Conservation (phyloP, 2,329 filamentous ascomycete species). For the Aspergillus sp. region DNA sequence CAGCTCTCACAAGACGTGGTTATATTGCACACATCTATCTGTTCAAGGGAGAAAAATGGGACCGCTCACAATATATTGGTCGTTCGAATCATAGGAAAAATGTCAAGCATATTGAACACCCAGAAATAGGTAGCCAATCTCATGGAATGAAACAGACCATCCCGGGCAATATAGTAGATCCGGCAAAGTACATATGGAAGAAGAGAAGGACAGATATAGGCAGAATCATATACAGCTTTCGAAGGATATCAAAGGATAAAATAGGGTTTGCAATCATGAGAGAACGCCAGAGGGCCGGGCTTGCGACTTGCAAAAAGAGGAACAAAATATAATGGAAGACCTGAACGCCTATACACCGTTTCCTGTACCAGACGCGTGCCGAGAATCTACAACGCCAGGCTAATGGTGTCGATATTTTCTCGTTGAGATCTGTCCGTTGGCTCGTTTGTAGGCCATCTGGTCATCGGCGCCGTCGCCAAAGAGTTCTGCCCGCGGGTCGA, state of each 20-base stretch:
- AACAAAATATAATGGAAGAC: slow-evolving; percentile 15
- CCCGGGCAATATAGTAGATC: slow-evolving; percentile 22
- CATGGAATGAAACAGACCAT: slow-evolving; percentile 14
- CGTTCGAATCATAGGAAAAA: slow-evolving; percentile 7
- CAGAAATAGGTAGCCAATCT: slow-evolving; percentile 5
- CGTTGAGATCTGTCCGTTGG: slow-evolving; percentile 40
- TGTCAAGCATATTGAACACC: slow-evolving; percentile 2
- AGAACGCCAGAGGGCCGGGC: not conserved
- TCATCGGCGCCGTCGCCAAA: slow-evolving; percentile 27
- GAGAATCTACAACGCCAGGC: not conserved
- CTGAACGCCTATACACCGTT: slow-evolving; percentile 27
- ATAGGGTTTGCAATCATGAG: slow-evolving; percentile 22
- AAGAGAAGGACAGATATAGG: not conserved
- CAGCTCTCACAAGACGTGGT: not conserved
- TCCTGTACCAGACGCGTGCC: slow-evolving; percentile 15
- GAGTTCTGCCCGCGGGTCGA: slow-evolving; percentile 29
- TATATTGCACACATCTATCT: slow-evolving; percentile 17
- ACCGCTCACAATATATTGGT: not conserved
- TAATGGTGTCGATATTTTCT: slow-evolving; percentile 32
- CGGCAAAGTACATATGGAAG: slow-evolving; percentile 7
- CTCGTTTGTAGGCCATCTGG: slow-evolving; percentile 42
- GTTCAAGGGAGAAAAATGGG: not conserved
- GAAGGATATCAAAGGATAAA: slow-evolving; percentile 22
- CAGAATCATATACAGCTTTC: slow-evolving; percentile 28
- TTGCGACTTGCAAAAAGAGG: slow-evolving; percentile 9